Conservation (phyloP, 768 basidiomycete genomes). For the Mycena venus region DNA sequence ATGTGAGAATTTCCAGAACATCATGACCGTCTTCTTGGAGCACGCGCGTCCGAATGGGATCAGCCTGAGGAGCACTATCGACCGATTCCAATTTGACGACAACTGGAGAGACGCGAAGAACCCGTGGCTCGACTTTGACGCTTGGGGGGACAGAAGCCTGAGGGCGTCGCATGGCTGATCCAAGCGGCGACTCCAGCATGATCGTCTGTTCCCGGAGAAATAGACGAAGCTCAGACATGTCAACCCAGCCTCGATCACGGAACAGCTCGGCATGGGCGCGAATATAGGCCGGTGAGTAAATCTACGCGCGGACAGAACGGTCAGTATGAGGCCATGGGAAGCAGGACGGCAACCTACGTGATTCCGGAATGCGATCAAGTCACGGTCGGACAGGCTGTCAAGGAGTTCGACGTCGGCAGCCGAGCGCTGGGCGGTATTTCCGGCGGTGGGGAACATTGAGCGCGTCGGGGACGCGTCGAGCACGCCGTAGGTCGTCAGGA, state of each 20-base stretch:
- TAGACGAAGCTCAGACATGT: not conserved
- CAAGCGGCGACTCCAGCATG: not conserved
- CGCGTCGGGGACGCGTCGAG: not conserved
- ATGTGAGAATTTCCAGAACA: too few relatives aligned
- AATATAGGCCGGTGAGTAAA: not conserved
- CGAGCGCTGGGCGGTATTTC: not conserved
- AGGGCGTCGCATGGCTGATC: too few relatives aligned
- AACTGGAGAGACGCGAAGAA: too few relatives aligned
- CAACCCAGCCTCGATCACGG: not conserved
- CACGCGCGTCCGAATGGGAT: too few relatives aligned
- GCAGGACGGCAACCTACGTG: not conserved
- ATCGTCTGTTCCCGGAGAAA: not conserved
- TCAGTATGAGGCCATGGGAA: not conserved
- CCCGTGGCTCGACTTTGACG: not conserved
- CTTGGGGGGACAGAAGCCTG: not conserved
- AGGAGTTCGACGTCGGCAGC: not conserved
- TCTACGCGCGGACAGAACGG: too few relatives aligned
- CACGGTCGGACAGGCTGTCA: not conserved
- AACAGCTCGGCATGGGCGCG: not conserved
- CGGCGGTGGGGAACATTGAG: not conserved
- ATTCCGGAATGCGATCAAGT: not conserved
- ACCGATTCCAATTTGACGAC: too few relatives aligned
- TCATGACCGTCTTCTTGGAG: too few relatives aligned
- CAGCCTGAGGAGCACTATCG: too few relatives aligned
- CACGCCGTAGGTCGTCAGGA: too few relatives aligned